Conservation (phyloP, 352 stramenopile species). For the Phytophthora melonis region DNA sequence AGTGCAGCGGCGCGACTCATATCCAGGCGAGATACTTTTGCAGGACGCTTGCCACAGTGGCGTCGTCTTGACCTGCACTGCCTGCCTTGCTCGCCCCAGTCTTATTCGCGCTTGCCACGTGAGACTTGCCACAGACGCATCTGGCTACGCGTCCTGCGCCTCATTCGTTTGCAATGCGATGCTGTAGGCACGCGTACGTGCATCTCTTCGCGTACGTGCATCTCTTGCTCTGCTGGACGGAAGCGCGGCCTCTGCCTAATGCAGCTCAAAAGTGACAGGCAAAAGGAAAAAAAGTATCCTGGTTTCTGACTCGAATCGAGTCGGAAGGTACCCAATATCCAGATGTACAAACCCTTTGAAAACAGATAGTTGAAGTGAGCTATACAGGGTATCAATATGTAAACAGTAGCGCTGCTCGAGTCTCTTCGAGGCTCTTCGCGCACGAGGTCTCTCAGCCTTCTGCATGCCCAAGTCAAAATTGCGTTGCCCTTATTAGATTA, state of each 20-base stretch:
- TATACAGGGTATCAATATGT: background rate
- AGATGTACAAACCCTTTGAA: background rate
- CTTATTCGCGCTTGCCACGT: conserved; percentile 34
- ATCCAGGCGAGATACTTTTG: conserved; percentile 21
- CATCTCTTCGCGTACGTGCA: background rate
- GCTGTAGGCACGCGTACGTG: background rate
- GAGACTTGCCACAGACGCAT: conserved; percentile 22
- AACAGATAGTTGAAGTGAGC: conserved; percentile 17
- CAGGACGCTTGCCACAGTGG: conserved; percentile 37
- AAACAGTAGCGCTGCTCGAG: too few relatives aligned
- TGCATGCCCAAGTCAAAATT: too few relatives aligned
- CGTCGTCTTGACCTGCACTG: background rate
- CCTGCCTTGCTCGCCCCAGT: background rate
- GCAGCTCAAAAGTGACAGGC: conserved; percentile 8
- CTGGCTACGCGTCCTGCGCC: conserved; percentile 5
- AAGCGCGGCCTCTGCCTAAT: conserved; percentile 14
- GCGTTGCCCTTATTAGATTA: too few relatives aligned
- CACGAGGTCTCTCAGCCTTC: too few relatives aligned
- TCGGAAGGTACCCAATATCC: conserved; percentile 2
- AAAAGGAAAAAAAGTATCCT: conserved; percentile 21
- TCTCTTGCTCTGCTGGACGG: background rate
- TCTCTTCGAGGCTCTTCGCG: too few relatives aligned
- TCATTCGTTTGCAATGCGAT: conserved; percentile 13
- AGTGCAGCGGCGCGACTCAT: conserved; percentile 27
- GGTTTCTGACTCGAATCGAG: conserved; percentile 28